A percentile compares a stretch with the other conserved stretches of the same genome.
Conservation (phyloP, 2,329 filamentous ascomycete genomes). For the Cordyceps militaris region DNA sequence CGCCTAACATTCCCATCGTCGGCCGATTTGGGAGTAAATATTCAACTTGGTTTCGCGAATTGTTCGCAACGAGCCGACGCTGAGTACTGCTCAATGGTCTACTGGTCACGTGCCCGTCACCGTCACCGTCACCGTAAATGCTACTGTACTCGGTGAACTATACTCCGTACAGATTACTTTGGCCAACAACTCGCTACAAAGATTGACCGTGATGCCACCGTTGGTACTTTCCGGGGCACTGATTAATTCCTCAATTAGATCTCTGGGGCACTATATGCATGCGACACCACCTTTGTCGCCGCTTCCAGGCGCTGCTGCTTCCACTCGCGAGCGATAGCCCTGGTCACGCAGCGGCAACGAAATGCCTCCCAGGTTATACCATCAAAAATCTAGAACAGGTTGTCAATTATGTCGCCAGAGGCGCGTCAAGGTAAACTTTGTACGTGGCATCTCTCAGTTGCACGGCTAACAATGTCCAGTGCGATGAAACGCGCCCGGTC, state of each 20-base stretch:
- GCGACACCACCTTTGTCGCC: not conserved
- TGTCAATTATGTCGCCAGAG: constrained; percentile 21
- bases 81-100: not conserved
- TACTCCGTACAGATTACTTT: too few species aligned
- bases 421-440: constrained; percentile 20
- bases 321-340: not conserved
- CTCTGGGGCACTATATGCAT: not conserved
- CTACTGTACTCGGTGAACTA: too few species aligned
- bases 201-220: not conserved
- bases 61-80: not conserved
- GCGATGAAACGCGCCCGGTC: constrained; percentile 18
- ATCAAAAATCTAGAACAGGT: constrained; percentile 26
- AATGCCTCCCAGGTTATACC: constrained; percentile 21
- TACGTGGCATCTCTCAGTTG: not conserved
- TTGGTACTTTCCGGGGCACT: not conserved
- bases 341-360: not conserved
- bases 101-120: not conserved
- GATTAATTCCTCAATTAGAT: too few species aligned
- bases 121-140: not conserved
- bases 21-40: not conserved
- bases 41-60: too few species aligned
- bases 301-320: not conserved
- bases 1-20: too few species aligned
- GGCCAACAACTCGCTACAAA: too few species aligned
- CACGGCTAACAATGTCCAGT: constrained; percentile 12